Evolutionary conservation across 306 rosid genomes (phyloP), one percentile per base, ranked within the genome.

Genomic region (Mimosa pudica): DNA sequence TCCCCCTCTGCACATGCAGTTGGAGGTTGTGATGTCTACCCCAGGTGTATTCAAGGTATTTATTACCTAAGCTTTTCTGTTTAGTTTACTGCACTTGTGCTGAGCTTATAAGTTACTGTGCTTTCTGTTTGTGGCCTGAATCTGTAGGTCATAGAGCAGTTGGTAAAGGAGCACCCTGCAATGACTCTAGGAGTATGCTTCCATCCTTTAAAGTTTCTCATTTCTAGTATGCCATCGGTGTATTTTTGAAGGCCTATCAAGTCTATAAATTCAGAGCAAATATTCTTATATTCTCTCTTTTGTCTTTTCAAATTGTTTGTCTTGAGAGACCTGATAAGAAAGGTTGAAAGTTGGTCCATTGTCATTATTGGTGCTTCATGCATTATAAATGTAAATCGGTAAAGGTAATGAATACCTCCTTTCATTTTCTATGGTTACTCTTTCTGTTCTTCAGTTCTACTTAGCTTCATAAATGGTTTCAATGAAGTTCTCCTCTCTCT

Each of bases 11-110:
- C 44, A 32, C 48, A 47, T 89, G 93, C 70, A 92, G 98, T 82
- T 94, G 85, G 97, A 94, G 90, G 90, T 92, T 81, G 97, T 94
- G 79, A 72, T 85, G 87, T 88, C 94, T 14, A 94, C 97, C 20
- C 97, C 97, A 77, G 94, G 94, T 80, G 97, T 92, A 85, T 88
- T 94, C 71, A 92, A 92, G 98, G 98, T 88, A 92, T 82, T 82
- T 75, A 38, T 38, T 5, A 12, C 81, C 73, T 18, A 38, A 70
- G 30, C 18, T 71, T 76, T 80, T 76, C 38, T 75, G n/a, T 80
- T 65, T 76, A 71, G 58, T 66, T 66, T 51, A 46, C 54, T 81
- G 46, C 79, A 68, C 18, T 74, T 61, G 38, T 68, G 52, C 61
- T 55, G 54, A 64, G 79, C 55, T 51, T 79, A 71, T 35, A 33